Percentiles rank a stretch among this genome's conserved stretches.
Conservation (phyloP, 2,329 filamentous ascomycete genomes). For the Calonectria hawksworthii region DNA sequence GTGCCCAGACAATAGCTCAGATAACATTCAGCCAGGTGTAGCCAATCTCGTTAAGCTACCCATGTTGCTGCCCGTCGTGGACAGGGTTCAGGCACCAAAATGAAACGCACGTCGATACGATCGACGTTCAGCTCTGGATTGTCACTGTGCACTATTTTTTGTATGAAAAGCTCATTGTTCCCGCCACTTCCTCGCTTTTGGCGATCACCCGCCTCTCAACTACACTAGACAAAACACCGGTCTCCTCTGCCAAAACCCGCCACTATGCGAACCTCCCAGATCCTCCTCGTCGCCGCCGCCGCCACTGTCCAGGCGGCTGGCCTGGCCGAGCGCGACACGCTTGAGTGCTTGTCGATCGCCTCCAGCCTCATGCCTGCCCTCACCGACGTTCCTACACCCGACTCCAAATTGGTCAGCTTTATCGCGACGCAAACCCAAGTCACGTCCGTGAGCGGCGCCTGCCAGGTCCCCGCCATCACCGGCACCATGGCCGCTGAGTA, state of each 20-base stretch:
- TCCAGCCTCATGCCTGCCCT: not conserved
- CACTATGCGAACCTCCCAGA: not conserved
- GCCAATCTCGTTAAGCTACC: constrained; percentile 1
- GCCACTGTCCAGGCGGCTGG: not conserved
- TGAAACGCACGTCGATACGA: not conserved
- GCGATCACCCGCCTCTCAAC: not conserved
- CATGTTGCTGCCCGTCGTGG: not conserved
- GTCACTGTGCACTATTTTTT: not conserved
- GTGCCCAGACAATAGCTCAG: not conserved
- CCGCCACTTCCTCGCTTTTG: not conserved
- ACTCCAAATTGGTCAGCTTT: not conserved
- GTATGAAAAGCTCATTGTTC: not conserved
- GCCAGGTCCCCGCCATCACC: not conserved
- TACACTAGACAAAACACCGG: not conserved
- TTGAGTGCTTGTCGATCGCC: not conserved
- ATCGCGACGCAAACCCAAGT: not conserved
- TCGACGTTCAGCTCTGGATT: not conserved
- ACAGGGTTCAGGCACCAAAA: not conserved
- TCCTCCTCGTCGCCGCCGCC: not conserved
- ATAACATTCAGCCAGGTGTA: not conserved
- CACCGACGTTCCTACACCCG: not conserved
- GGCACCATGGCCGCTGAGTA: not conserved
- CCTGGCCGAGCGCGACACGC: not conserved
- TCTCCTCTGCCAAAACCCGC: not conserved
- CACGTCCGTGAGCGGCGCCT: not conserved